A percentile compares a stretch with the other conserved stretches of the same genome.
phyloP scores from a whole-genome alignment of 2,329 filamentous ascomycete genomes.

The Aspergillus niger region DNA sequence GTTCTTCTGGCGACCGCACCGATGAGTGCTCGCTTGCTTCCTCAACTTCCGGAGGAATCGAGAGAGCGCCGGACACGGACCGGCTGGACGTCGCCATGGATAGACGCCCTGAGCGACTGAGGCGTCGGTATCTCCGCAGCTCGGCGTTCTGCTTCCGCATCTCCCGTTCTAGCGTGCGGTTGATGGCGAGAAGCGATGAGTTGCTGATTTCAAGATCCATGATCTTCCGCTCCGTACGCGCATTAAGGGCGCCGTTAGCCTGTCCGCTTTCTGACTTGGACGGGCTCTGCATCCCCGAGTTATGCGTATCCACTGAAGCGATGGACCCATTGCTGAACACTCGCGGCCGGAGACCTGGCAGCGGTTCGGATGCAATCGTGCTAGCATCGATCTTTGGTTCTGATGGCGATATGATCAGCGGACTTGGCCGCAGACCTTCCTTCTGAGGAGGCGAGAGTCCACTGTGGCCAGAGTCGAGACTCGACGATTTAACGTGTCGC shows the following conservation, averaged over 20 bases:
- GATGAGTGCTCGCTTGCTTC: constrained; percentile 39
- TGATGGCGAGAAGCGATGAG: constrained; percentile 91
- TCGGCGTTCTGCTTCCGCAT: constrained; percentile 89
- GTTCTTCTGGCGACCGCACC: constrained; percentile 33
- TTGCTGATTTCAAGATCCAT: constrained; percentile 96
- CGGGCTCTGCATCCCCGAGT: constrained; percentile 57
- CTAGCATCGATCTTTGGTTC: constrained; percentile 23
- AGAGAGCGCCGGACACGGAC: constrained; percentile 47
- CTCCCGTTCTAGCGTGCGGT: constrained; percentile 86
- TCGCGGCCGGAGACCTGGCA: constrained; percentile 30
- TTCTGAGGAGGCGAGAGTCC: constrained; percentile 7
- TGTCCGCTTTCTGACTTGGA: constrained; percentile 49
- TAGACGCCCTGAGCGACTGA: constrained; percentile 78
- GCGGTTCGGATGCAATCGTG: constrained; percentile 27
- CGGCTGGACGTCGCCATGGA: constrained; percentile 57
- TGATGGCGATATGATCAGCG: constrained; percentile 33
- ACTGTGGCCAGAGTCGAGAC: constrained; percentile 33
- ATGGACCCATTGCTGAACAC: constrained; percentile 39
- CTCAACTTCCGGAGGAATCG: constrained; percentile 50
- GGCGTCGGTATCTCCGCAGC: constrained; percentile 78
- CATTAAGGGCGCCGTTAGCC: constrained; percentile 78
- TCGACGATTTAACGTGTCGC: constrained; percentile 37
- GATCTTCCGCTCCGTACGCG: constrained; percentile 88
- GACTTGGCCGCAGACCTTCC: constrained; percentile 34
- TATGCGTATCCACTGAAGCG: constrained; percentile 41